Evolutionary conservation across 2,329 filamentous ascomycete genomes (phyloP), one percentile per base, ranked within the genome.

Genomic region (Ambrosiella xylebori): DNA sequence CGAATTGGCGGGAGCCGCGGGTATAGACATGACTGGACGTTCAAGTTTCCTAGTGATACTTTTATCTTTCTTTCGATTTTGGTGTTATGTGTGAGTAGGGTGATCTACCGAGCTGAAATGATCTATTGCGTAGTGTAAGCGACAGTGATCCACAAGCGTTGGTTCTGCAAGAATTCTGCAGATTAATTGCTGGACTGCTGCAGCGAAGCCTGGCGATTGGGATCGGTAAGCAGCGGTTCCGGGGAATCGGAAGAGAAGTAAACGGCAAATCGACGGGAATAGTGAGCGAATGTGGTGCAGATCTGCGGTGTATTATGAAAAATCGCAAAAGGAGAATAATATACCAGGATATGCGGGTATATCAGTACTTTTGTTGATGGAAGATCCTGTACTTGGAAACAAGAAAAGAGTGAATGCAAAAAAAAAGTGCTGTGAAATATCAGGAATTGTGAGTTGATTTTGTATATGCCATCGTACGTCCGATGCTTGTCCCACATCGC

Each of bases 221-320:
- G 9, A 8, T 17, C n/a, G 35, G 19, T 36, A 35, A 19, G 27
- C 40, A 12, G 17, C 39, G 17, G 47, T 57, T n/a, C 49, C 47
- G 54, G 58, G 40, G 54, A 59, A 57, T 45, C 58, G 49, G 54
- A 54, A 59, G 27, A 39, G n/a, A 38, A 7, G 15, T 27, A 17
- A 40, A 44, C 12, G 9, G 40, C 54, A 49, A 59, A 54, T 50
- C 49, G 37, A 54, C 41, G 35, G 37, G 45, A 5, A 51, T 51
- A 3, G 19, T 19, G 8, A 27, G 8, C 17, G 2, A 11, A 11
- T 12, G n/a, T 35, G 3, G 17, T 51, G 47, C 19, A 36, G 19
- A 35, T 17, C 2, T 9, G 6, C 27, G 15, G 44, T 47, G 4
- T 47, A 13, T 27, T 27, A 27, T 27, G 3, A 27, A 27, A 27